Evolutionary conservation across 257 asterid species (phyloP).

Genomic region (Plantago major): DNA sequence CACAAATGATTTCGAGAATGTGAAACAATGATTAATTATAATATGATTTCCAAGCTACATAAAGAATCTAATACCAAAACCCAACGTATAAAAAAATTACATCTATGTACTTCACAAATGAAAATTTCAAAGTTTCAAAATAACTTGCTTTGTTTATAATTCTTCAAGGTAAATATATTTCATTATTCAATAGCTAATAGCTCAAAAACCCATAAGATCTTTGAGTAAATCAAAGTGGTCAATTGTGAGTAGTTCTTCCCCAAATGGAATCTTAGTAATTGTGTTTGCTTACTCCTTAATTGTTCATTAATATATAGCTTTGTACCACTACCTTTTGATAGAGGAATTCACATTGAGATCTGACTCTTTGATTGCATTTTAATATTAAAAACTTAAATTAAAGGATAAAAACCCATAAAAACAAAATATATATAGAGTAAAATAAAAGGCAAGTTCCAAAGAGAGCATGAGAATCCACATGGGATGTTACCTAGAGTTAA

Average conservation of each 20-base stretch:
- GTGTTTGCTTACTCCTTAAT: neutral
- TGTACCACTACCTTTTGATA: neutral
- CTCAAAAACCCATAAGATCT: conserved; percentile 34
- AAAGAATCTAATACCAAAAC: neutral
- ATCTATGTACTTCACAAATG: neutral
- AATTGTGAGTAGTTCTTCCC: conserved; percentile 5
- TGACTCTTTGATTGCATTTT: neutral
- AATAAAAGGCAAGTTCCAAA: conserved; percentile 34
- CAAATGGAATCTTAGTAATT: conserved; percentile 1
- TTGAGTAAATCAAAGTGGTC: conserved; percentile 21
- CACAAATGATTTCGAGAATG: conserved; percentile 17
- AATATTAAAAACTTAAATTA: neutral
- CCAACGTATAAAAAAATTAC: neutral
- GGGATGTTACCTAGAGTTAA: conserved; percentile 43
- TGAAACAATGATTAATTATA: neutral
- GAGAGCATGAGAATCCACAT: conserved; percentile 37
- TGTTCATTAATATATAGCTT: conserved; percentile 9
- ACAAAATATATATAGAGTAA: conserved; percentile 6
- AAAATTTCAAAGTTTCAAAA: neutral
- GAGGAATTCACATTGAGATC: neutral
- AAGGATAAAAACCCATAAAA: neutral
- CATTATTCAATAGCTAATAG: conserved; percentile 1
- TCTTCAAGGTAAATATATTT: conserved; percentile 5
- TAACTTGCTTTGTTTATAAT: neutral
- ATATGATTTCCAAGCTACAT: neutral